Evolutionary conservation across 2,329 filamentous ascomycete species (phyloP), one percentile per base, ranked within the genome.

Genomic region (Sporothrix brunneoviolacea): DNA sequence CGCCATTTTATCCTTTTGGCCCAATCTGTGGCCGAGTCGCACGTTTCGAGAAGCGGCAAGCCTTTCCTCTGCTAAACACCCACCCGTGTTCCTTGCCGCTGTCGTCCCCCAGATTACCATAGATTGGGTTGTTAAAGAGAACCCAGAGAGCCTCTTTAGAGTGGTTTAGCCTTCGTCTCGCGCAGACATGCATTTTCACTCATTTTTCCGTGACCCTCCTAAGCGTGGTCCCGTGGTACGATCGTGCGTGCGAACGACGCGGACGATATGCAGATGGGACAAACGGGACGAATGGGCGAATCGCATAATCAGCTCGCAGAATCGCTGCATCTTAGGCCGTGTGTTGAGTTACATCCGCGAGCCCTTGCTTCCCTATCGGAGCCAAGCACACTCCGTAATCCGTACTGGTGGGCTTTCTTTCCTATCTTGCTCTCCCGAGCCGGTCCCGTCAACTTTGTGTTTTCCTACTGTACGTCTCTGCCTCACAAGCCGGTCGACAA

Each of bases 251-350:
- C 24, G 10, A 10, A 28, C n/a, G n/a, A n/a, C n/a, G n/a, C n/a
- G n/a, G n/a, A n/a, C 32, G n/a, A 37, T 19, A 24, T 16, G 22
- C 33, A 32, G 37, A 28, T 19, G 33, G 32, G n/a, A 9, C 43
- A 28, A 13, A 30, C 42, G n/a, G 19, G 35, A 46, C 24, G 37
- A 13, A 33, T 33, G 36, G 45, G 16, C 45, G 45, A 48, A 48
- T 48, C 39, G 45, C 45, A 48, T 33, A 48, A 39, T 33, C 22
- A 21, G 27, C 33, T 37, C 43, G n/a, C 43, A 33, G 28, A 19
- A 18, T 37, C 16, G 33, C 36, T 45, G 33, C 41, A 28, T 38
- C 40, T 44, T 45, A 45, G 35, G 27, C 41, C 32, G 24, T 28
- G 24, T 28, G 24, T 28, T n/a, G n/a, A n/a, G n/a, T n/a, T n/a